Evolutionary conservation across 208 protist genomes (phyloP), one percentile per base, ranked within the genome.

Genomic region (Wallacemonas sp.): DNA sequence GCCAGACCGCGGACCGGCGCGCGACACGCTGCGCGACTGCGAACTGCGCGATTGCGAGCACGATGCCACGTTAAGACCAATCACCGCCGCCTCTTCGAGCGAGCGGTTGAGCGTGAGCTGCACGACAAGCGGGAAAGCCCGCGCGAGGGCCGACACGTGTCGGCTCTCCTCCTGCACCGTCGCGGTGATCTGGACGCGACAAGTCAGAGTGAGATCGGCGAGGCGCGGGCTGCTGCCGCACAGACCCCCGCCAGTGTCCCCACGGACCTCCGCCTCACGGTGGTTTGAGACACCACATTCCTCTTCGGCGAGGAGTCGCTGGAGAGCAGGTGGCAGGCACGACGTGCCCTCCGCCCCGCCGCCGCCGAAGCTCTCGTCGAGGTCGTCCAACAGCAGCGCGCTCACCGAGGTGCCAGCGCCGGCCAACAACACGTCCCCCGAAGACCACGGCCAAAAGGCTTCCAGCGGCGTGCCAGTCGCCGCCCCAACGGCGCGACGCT

Each of bases 11-110:
- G 63, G 34, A 26, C 45, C 44, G 42, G 64, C 68, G 32, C 41
- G 46, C 0, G 75, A 68, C 27, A 63, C 68, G 2, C 66, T 44
- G 24, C 36, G 54, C 6, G 76, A 78, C 22, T 66, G 68, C 6
- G 72, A 71, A 33, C 21, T 37, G 27, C 77, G 48, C 4, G 73
- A 59, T 1, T 71, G 54, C 2, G 73, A 78, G 41, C 76, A 71
- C 10, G 83, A 75, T 38, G 90, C 78, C n/a, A 86, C 81, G 29
- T 78, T 76, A 26, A 89, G 73, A 24, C 87, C 79, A 48, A 93
- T 85, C n/a, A 68, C 54, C 13, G 68, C 76, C 17, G 73, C 78
- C 38, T 82, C 70, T 12, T 27, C 73, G 13, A 85, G 59, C 1
- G 76, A 81, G 22, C 73, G 58, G 8, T 68, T 30, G 1, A 78